Conservation (phyloP, 768 basidiomycete genomes). For the Russula vinacea region DNA sequence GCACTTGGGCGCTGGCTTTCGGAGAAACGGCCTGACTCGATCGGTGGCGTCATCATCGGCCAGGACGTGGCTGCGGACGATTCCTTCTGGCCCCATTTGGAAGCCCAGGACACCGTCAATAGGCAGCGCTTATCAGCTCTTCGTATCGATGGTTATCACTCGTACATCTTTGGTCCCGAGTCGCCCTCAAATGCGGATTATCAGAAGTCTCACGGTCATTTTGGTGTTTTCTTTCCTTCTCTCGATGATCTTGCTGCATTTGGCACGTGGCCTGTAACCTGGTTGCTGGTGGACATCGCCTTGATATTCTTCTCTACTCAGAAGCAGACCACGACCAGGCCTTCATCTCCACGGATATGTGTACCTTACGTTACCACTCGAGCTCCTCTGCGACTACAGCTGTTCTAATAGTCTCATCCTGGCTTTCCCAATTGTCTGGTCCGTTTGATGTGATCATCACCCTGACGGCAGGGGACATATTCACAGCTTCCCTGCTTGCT, state of each 20-base stretch:
- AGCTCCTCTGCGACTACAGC: constrained; percentile 4
- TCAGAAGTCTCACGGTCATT: constrained; percentile 3
- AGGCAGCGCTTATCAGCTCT: constrained; percentile 6
- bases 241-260: constrained; percentile 25
- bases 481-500: constrained; percentile 9
- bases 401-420: constrained; percentile 22
- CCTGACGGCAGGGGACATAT: constrained; percentile 13
- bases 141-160: constrained; percentile 7
- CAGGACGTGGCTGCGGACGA: constrained; percentile 13
- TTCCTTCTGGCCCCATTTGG: constrained; percentile 21
- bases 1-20: constrained; percentile 35
- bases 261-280: constrained; percentile 27
- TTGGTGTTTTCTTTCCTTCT: constrained; percentile 24
- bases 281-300: constrained; percentile 14
- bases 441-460: constrained; percentile 28
- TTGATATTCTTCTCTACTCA: constrained; percentile 26
- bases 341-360: constrained; percentile 19
- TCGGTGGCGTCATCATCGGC: constrained; percentile 43
- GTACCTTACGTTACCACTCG: constrained; percentile 16
- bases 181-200: neutral
- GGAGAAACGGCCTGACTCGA: constrained; percentile 33
- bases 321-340: constrained; percentile 15
- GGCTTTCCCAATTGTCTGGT: constrained; percentile 30
- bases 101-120: constrained; percentile 11
- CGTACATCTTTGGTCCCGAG: constrained; percentile 4